These are phyloP conservation scores for Flaveria ramosissima DNA, from an alignment of 129 eudicot species.

Conservation along the genomic window DNA sequence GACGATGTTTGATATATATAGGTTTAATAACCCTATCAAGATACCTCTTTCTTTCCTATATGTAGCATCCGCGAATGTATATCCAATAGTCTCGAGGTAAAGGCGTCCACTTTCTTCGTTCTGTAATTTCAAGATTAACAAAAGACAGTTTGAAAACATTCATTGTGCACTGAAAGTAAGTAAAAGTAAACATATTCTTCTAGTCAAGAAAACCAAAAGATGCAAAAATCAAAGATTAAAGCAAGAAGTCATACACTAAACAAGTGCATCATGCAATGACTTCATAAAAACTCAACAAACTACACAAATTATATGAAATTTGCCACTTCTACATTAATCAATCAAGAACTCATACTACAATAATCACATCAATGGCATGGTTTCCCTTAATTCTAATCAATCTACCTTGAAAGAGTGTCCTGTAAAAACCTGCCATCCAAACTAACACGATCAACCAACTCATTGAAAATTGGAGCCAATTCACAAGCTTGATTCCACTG, in stretches of 20 bases:
- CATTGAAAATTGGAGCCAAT: conserved; percentile 88
- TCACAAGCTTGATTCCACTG: conserved; percentile 88
- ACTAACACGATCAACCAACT: conserved; percentile 89
- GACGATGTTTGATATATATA: conserved; percentile 16
- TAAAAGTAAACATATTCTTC: neutral
- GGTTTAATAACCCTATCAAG: conserved; percentile 21
- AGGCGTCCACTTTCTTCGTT: conserved; percentile 83
- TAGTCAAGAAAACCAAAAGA: neutral
- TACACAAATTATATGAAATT: neutral
- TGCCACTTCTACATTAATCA: neutral
- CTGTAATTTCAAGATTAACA: conserved; percentile 43
- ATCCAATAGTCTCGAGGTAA: conserved; percentile 85
- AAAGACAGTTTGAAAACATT: neutral
- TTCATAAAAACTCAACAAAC: neutral
- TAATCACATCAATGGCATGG: conserved; percentile 2
- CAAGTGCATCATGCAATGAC: neutral
- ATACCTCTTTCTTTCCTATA: conserved; percentile 80
- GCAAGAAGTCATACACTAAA: neutral
- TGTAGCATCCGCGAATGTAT: conserved; percentile 88
- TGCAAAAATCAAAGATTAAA: neutral
- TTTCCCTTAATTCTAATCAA: neutral
- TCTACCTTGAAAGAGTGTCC: conserved; percentile 81
- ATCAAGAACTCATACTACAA: neutral
- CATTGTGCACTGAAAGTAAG: neutral
- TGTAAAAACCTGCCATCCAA: conserved; percentile 84